These are phyloP conservation scores for Gigaspora rosea DNA, from an alignment of 192 early-diverging fungal species.

Conservation along the genomic window DNA sequence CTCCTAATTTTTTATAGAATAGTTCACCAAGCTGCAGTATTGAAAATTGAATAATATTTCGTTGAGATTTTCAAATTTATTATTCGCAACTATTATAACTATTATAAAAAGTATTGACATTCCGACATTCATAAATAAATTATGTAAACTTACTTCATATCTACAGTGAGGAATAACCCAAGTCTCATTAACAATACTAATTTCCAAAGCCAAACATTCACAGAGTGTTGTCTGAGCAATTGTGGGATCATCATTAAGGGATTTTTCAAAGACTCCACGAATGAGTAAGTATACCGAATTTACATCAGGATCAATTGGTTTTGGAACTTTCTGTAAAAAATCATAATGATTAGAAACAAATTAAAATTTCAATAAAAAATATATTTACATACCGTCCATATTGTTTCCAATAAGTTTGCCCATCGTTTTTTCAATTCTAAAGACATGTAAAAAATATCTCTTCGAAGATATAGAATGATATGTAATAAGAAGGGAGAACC, in stretches of 20 bases:
- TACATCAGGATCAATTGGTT: constrained; percentile 36
- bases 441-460: constrained; percentile 45
- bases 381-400: constrained; percentile 37
- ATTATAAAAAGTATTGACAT: neutral
- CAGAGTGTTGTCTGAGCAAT: constrained; percentile 41
- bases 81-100: neutral
- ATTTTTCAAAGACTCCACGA: constrained; percentile 44
- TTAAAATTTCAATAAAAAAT: neutral
- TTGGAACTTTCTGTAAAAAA: constrained; percentile 32
- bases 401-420: constrained; percentile 38
- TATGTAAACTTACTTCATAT: constrained; percentile 38
- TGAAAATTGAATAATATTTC: neutral
- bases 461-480: constrained; percentile 43
- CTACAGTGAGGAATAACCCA: constrained; percentile 48
- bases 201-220: constrained; percentile 43
- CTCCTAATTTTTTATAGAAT: constrained; percentile 39
- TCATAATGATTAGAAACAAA: neutral
- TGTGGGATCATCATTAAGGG: constrained; percentile 39
- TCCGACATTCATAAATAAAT: neutral
- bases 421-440: constrained; percentile 38
- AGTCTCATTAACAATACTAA: constrained; percentile 39
- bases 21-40: constrained; percentile 41
- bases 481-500: constrained; percentile 44
- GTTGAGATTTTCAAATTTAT: neutral
- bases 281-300: constrained; percentile 42